A percentile compares a stretch with the other conserved stretches of the same genome.
Conservation (phyloP, 169 alveolate species). For the Plasmodium malariae region DNA sequence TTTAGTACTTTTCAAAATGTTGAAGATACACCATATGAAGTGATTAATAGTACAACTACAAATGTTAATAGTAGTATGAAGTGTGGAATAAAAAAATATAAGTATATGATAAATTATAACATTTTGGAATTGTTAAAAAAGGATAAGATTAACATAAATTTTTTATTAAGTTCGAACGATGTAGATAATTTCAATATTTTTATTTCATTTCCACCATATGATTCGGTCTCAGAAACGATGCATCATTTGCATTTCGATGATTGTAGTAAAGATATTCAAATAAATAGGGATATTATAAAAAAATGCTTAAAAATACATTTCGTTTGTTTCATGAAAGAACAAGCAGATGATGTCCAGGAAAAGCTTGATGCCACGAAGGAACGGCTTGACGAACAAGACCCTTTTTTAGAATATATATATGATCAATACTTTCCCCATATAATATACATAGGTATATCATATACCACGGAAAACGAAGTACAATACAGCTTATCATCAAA, state of each 20-base stretch:
- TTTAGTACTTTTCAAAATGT: background rate
- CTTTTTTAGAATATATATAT: conserved; percentile 35
- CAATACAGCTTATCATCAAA: conserved; percentile 29
- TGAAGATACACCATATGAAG: conserved; percentile 9
- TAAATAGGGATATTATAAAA: conserved; percentile 38
- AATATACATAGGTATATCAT: conserved; percentile 28
- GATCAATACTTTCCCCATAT: conserved; percentile 64
- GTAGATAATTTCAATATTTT: conserved; percentile 4
- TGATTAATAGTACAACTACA: conserved; percentile 15
- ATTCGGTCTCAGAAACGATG: conserved; percentile 25
- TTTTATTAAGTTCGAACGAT: background rate
- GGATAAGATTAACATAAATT: conserved; percentile 13
- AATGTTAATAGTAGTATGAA: conserved; percentile 11
- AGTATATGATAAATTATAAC: conserved; percentile 23
- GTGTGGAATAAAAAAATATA: conserved; percentile 36
- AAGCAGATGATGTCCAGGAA: background rate
- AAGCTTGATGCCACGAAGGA: background rate
- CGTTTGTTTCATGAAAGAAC: conserved; percentile 8
- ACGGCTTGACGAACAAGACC: background rate
- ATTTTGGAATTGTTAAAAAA: conserved; percentile 45
- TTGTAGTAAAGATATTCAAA: conserved; percentile 11
- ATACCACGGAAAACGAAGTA: background rate
- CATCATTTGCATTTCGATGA: conserved; percentile 61
- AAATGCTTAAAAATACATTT: conserved; percentile 34
- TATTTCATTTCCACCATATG: conserved; percentile 57